Base-by-base conservation (phyloP, 2,329 filamentous ascomycete species). In the Fusarium sp. region DNA sequence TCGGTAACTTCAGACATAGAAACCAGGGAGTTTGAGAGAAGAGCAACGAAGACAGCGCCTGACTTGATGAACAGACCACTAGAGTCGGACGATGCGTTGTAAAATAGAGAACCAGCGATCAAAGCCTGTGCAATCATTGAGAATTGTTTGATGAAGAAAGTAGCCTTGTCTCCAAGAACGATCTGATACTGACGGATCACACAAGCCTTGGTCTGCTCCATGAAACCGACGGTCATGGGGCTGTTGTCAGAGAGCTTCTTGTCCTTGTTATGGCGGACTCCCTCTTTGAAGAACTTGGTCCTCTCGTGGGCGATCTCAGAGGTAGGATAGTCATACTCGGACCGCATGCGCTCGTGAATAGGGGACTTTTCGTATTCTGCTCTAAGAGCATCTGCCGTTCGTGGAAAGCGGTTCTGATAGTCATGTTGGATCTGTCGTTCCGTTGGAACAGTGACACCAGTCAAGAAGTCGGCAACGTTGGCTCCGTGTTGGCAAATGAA, bases 81-180 rank as follows among this genome's bases (percentile, higher is more conserved):
- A 0, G 88, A 87, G 49, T 85, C 87, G 24, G 79, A 62, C 0
- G 89, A 84, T 0, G 89, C 86, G 57, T 89, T 84, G 78, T 92
- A 92, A 78, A 92, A 92, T 6, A 92, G 82, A 0, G 89, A 91
- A 9, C 89, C 90, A 3, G 85, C 82, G 59, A 92, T 86, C 8
- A 92, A 77, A 0, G 89, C 88, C 70, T 91, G 87, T 0, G 83
- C 71, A 10, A 91, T 72, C 3, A 86, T 89, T 0, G 85, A 84
- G 8, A 82, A 77, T 69, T 91, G 88, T 74, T 89, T 90, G 78
- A 91, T 88, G 64, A 89, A 69, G 38, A 91, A 87, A 0, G 88
- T 89, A 0, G 85, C 82, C 69, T 89, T 90, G 76, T 92, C 89
- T 39, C 89, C 89, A 82, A 85, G 87, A 3, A 92, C 72, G 28